A percentile compares a stretch with the other conserved stretches of the same genome.
Evolutionary conservation across 768 basidiomycete genomes (phyloP).

Genomic region (Chalciporus piperatus): DNA sequence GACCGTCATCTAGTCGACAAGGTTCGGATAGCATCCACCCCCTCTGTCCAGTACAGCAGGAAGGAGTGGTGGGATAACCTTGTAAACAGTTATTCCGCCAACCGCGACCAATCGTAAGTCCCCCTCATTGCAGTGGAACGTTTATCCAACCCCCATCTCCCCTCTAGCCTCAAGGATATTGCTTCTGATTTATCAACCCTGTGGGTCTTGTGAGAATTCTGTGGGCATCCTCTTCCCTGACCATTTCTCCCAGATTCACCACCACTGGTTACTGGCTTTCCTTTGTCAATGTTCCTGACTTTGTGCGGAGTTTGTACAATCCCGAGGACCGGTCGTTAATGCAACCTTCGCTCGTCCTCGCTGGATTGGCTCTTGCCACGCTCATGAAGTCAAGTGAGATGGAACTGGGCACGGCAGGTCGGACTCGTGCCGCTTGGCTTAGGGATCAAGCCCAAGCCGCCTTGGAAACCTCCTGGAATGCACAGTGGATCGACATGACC

Average conservation of each 20-base stretch:
- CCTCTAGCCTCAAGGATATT: conserved; percentile 46
- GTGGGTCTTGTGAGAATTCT: conserved; percentile 35
- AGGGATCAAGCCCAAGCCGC: conserved; percentile 54
- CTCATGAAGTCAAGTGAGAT: conserved; percentile 72
- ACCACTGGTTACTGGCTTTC: conserved; percentile 66
- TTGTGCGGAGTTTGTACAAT: conserved; percentile 51
- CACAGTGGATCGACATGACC: conserved; percentile 55
- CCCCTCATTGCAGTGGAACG: background rate
- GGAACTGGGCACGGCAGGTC: conserved; percentile 52
- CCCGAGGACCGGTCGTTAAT: conserved; percentile 52
- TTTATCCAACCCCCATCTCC: conserved; percentile 1
- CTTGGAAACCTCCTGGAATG: conserved; percentile 49
- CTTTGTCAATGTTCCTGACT: conserved; percentile 59
- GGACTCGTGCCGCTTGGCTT: conserved; percentile 55
- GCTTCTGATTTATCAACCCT: conserved; percentile 48
- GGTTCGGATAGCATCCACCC: conserved; percentile 25
- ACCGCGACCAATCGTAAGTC: conserved; percentile 42
- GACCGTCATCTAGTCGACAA: conserved; percentile 28
- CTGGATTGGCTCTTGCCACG: conserved; percentile 66
- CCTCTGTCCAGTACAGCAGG: conserved; percentile 32
- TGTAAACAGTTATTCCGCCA: conserved; percentile 40
- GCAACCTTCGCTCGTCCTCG: conserved; percentile 69
- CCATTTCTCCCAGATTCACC: conserved; percentile 46
- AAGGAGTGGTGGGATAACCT: conserved; percentile 50
- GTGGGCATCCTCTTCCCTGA: conserved; percentile 2